Percentiles rank a stretch among this genome's conserved stretches.
These are phyloP conservation scores for Erucastrum elatum DNA, from an alignment of 345 rosid species.

Conservation along the genomic window DNA sequence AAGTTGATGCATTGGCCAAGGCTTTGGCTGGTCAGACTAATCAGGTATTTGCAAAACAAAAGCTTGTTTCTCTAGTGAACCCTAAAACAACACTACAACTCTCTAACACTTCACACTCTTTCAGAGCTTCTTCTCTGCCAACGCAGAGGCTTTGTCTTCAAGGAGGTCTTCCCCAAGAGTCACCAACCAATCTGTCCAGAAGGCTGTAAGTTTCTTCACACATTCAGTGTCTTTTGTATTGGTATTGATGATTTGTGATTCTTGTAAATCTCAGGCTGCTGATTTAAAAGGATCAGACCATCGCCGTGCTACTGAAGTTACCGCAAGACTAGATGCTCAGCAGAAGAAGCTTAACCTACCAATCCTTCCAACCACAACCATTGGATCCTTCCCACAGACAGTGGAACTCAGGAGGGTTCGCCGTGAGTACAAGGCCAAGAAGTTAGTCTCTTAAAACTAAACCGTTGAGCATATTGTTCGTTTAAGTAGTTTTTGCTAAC, in stretches of 20 bases:
- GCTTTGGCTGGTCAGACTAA: constrained; percentile 83
- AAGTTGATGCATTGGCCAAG: constrained; percentile 92
- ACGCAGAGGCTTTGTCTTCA: constrained; percentile 81
- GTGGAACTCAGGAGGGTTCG: constrained; percentile 94
- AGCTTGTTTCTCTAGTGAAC: not conserved
- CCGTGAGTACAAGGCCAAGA: constrained; percentile 97
- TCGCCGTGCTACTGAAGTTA: constrained; percentile 86
- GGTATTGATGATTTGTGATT: constrained; percentile 1
- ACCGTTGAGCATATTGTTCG: not conserved
- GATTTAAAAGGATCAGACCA: constrained; percentile 91
- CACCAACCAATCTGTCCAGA: constrained; percentile 88
- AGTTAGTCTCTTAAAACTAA: constrained; percentile 36
- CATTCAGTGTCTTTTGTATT: not conserved
- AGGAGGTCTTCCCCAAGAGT: constrained; percentile 91
- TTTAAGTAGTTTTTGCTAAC: constrained; percentile 5
- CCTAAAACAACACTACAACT: not conserved
- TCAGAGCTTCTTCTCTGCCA: constrained; percentile 78
- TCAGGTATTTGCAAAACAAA: constrained; percentile 50
- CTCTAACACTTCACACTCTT: constrained; percentile 28
- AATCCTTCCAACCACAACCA: constrained; percentile 91
- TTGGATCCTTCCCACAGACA: constrained; percentile 97
- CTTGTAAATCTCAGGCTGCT: constrained; percentile 71
- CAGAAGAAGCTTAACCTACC: constrained; percentile 98
- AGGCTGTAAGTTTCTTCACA: constrained; percentile 63
- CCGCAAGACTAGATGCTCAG: constrained; percentile 86